phyloP scores from a whole-genome alignment of 768 basidiomycete genomes.

The Lactarius indigo region DNA sequence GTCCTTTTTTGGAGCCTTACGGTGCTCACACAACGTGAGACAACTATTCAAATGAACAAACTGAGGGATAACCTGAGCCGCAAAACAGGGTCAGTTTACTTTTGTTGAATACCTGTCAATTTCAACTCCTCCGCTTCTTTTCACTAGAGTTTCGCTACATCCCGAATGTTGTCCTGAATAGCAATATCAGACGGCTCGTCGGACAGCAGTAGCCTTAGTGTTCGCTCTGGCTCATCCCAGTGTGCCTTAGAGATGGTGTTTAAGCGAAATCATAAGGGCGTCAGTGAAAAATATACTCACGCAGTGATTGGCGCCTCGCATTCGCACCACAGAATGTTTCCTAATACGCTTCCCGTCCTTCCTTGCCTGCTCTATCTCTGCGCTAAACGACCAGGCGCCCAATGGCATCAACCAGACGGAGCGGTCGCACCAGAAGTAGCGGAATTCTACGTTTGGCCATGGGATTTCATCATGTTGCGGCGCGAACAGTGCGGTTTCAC shows the following conservation, averaged over 20 bases:
- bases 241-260: not conserved
- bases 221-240: not conserved
- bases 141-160: not conserved
- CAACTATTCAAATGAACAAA: too few species aligned
- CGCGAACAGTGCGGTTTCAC: not conserved
- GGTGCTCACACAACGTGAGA: too few species aligned
- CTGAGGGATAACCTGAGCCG: too few species aligned
- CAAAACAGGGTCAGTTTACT: too few species aligned
- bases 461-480: not conserved
- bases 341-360: not conserved
- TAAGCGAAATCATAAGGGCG: not conserved
- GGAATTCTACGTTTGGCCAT: not conserved
- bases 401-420: not conserved
- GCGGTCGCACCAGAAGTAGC: not conserved
- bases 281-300: not conserved
- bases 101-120: too few species aligned
- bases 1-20: too few species aligned
- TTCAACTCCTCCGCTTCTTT: too few species aligned
- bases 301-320: not conserved
- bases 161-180: too few species aligned
- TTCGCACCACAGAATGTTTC: not conserved
- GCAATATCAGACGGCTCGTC: not conserved
- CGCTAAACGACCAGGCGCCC: not conserved
- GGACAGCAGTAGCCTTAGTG: not conserved
- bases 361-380: not conserved